Percentiles rank a stretch among this genome's conserved stretches.
These are phyloP conservation scores for Talaromyces sp. DNA, from an alignment of 2,329 filamentous ascomycete species.

Conservation along the genomic window DNA sequence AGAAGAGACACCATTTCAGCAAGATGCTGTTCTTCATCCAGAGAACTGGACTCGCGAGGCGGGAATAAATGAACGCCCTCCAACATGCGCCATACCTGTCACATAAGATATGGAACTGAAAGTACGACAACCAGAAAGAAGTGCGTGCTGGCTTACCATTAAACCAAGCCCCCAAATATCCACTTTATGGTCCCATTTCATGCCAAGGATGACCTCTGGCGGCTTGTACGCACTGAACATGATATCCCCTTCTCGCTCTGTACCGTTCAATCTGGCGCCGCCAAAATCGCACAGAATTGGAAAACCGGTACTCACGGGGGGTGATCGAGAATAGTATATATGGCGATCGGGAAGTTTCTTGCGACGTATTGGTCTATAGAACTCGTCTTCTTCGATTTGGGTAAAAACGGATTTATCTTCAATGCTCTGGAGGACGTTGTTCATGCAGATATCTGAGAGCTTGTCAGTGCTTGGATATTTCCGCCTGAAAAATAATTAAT, in stretches of 20 bases:
- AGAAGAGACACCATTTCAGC: slow-evolving; percentile 15
- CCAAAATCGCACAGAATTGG: slow-evolving; percentile 30
- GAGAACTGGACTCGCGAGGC: background rate
- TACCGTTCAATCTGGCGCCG: slow-evolving; percentile 25
- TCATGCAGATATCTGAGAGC: slow-evolving; percentile 37
- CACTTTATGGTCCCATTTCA: slow-evolving; percentile 30
- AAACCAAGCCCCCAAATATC: slow-evolving; percentile 40
- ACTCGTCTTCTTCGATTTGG: slow-evolving; percentile 37
- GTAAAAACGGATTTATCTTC: slow-evolving; percentile 34
- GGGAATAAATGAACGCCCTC: slow-evolving; percentile 15
- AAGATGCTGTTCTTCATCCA: slow-evolving; percentile 12
- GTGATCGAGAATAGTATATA: slow-evolving; percentile 28
- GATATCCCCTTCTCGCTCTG: slow-evolving; percentile 29
- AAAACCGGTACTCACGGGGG: slow-evolving; percentile 16
- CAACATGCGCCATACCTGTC: slow-evolving; percentile 13
- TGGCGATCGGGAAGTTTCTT: slow-evolving; percentile 26
- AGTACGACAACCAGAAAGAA: background rate
- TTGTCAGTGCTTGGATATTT: too few relatives aligned
- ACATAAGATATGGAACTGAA: too few relatives aligned
- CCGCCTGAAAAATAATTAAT: background rate
- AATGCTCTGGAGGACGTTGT: slow-evolving; percentile 44
- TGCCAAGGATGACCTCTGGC: slow-evolving; percentile 36
- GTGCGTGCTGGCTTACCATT: slow-evolving; percentile 18
- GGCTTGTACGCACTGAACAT: slow-evolving; percentile 39
- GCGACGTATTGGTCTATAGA: slow-evolving; percentile 33